Percentiles rank a stretch among this genome's conserved stretches.
These are phyloP conservation scores for Herpetomonas samuelpessoai DNA, from an alignment of 208 protist genomes.

Conservation along the genomic window DNA sequence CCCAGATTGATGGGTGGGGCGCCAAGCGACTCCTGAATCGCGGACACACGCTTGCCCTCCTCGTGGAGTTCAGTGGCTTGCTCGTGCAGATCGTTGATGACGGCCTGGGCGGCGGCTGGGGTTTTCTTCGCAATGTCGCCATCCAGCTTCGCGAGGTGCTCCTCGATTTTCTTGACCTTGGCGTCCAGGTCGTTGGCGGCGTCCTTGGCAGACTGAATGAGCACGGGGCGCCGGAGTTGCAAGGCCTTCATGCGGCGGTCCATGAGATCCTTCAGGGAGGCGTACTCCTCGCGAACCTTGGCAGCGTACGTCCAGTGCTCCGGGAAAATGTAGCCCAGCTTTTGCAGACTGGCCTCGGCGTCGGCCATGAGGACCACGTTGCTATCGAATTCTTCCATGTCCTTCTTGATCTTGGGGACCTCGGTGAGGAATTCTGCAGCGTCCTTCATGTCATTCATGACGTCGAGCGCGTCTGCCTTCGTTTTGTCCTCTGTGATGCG, in stretches of 20 bases:
- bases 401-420: constrained; percentile 67
- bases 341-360: constrained; percentile 86
- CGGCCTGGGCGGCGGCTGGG: constrained; percentile 49
- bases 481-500: constrained; percentile 51
- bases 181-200: constrained; percentile 53
- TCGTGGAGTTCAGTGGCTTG: constrained; percentile 38
- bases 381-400: constrained; percentile 42
- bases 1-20: constrained; percentile 29
- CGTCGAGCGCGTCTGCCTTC: constrained; percentile 84
- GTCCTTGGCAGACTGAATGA: constrained; percentile 54
- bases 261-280: constrained; percentile 92
- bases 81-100: constrained; percentile 75
- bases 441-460: constrained; percentile 83
- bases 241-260: constrained; percentile 88
- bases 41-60: constrained; percentile 73
- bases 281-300: constrained; percentile 92
- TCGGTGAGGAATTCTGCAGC: constrained; percentile 68
- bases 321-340: constrained; percentile 90
- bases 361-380: constrained; percentile 69
- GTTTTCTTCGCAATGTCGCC: constrained; percentile 30
- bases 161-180: constrained; percentile 52
- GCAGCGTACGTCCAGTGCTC: constrained; percentile 91
- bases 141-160: constrained; percentile 40
- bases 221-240: constrained; percentile 63
- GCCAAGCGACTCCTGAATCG: constrained; percentile 81